These are phyloP conservation scores for Ganoderma resinaceum DNA, from an alignment of 1,284 basidiomycete genomes.

Conservation along the genomic window DNA sequence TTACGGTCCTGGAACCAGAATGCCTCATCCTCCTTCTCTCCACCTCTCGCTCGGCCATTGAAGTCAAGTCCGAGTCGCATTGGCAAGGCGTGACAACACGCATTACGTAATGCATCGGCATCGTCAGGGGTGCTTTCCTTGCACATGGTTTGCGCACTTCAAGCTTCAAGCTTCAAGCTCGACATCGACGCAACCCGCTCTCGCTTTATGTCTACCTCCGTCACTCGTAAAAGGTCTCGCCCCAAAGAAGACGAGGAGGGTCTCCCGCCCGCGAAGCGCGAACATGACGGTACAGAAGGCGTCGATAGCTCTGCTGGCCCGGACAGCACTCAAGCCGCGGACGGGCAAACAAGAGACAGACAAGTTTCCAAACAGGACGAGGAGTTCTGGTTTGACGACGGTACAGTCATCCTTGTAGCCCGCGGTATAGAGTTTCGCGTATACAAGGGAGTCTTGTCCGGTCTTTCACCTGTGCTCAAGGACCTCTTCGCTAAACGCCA, in stretches of 20 bases:
- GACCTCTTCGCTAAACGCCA: conserved; percentile 2
- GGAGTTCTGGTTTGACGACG: conserved; percentile 14
- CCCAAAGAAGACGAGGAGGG: too few relatives aligned
- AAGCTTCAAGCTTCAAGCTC: too few relatives aligned
- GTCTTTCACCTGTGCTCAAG: conserved; percentile 8
- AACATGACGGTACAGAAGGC: not conserved
- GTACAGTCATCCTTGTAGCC: not conserved
- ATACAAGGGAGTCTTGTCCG: not conserved
- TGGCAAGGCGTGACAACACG: not conserved
- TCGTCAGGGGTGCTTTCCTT: too few relatives aligned
- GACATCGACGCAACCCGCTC: too few relatives aligned
- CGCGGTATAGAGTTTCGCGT: conserved; percentile 9
- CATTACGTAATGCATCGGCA: too few relatives aligned
- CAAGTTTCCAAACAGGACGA: not conserved
- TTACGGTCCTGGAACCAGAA: too few relatives aligned
- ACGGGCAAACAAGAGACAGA: not conserved
- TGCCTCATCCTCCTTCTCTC: too few relatives aligned
- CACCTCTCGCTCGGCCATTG: too few relatives aligned
- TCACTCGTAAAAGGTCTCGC: too few relatives aligned
- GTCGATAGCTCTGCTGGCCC: not conserved
- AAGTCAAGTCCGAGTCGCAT: too few relatives aligned
- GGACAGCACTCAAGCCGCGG: not conserved
- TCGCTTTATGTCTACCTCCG: not conserved
- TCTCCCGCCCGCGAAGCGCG: too few relatives aligned
- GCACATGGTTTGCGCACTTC: too few relatives aligned